Evolutionary conservation across 2,329 filamentous ascomycete species (phyloP).

Genomic region (Cercospora canescens): DNA sequence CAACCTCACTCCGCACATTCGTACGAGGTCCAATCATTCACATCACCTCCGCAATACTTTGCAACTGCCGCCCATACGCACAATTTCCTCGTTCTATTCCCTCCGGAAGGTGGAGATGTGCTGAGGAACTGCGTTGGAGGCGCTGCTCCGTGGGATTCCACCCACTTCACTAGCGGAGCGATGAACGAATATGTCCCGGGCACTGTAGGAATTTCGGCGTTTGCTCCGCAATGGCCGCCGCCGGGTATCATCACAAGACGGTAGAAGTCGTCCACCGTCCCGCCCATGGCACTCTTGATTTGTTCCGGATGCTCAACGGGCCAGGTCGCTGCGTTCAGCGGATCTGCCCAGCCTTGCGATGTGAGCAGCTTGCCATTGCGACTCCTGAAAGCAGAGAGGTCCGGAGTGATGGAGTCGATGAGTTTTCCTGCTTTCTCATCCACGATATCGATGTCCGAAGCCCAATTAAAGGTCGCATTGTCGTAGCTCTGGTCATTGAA

Average conservation of each 20-base stretch:
- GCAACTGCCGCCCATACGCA: constrained; percentile 38
- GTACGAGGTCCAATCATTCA: constrained; percentile 30
- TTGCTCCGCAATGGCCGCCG: constrained; percentile 42
- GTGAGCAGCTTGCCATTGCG: constrained; percentile 41
- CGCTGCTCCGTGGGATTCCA: constrained; percentile 31
- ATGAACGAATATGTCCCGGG: constrained; percentile 39
- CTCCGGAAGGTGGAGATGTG: constrained; percentile 34
- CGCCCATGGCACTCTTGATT: constrained; percentile 29
- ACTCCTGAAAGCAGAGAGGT: constrained; percentile 35
- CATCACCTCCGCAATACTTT: constrained; percentile 26
- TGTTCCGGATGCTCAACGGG: constrained; percentile 38
- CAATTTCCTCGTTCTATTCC: constrained; percentile 35
- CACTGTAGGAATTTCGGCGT: constrained; percentile 34
- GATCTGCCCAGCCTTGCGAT: constrained; percentile 43
- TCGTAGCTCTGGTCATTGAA: constrained; percentile 42
- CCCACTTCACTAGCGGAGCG: constrained; percentile 38
- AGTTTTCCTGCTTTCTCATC: constrained; percentile 35
- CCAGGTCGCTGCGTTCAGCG: constrained; percentile 39
- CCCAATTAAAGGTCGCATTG: constrained; percentile 40
- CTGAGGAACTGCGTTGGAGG: constrained; percentile 34
- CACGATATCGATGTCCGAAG: constrained; percentile 37
- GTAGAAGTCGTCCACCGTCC: constrained; percentile 36
- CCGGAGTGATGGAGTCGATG: constrained; percentile 41
- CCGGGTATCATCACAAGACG: constrained; percentile 43
- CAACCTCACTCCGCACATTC: constrained; percentile 23